A percentile compares a stretch with the other conserved stretches of the same genome.
These are phyloP conservation scores for Daedaleopsis sinensis DNA, from an alignment of 768 basidiomycete genomes.

Conservation along the genomic window DNA sequence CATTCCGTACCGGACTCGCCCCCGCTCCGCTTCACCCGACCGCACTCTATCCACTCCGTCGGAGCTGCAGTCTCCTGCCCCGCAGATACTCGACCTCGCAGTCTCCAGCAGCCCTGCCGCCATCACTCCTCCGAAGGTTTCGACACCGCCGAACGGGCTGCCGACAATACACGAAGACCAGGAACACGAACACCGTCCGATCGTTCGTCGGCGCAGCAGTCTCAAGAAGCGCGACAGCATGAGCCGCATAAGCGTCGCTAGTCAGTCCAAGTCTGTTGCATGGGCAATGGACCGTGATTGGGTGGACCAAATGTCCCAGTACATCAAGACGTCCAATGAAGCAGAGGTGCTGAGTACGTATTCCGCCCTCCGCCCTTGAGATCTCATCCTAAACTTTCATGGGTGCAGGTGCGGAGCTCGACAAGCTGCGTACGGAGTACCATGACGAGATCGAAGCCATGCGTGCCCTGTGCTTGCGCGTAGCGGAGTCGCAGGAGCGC, in stretches of 20 bases:
- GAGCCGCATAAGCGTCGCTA: conserved; percentile 47
- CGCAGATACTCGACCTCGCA: conserved; percentile 15
- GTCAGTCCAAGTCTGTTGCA: conserved; percentile 67
- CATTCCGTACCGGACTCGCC: conserved; percentile 44
- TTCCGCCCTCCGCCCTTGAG: too few relatives aligned
- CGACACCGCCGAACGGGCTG: conserved; percentile 26
- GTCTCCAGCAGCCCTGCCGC: conserved; percentile 9
- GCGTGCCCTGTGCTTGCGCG: conserved; percentile 56
- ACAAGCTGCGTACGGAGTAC: conserved; percentile 56
- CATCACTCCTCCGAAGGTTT: conserved; percentile 15
- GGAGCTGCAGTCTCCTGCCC: conserved; percentile 18
- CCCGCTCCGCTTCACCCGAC: conserved; percentile 16
- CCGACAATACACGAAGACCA: conserved; percentile 37
- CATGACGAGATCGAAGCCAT: conserved; percentile 65
- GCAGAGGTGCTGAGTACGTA: conserved; percentile 44
- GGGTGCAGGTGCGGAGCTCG: conserved; percentile 59
- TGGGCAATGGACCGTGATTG: conserved; percentile 75
- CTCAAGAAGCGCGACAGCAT: conserved; percentile 58
- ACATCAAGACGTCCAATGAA: conserved; percentile 42
- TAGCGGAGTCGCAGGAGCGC: conserved; percentile 43
- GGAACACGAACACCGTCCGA: conserved; percentile 30
- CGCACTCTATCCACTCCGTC: conserved; percentile 20
- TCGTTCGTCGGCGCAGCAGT: conserved; percentile 60
- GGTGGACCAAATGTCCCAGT: conserved; percentile 56
- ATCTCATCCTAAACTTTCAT: conserved; percentile 34